Evolutionary conservation across 306 rosid species (phyloP), one percentile per base, ranked within the genome.

Genomic region (Cyamopsis tetragonoloba): DNA sequence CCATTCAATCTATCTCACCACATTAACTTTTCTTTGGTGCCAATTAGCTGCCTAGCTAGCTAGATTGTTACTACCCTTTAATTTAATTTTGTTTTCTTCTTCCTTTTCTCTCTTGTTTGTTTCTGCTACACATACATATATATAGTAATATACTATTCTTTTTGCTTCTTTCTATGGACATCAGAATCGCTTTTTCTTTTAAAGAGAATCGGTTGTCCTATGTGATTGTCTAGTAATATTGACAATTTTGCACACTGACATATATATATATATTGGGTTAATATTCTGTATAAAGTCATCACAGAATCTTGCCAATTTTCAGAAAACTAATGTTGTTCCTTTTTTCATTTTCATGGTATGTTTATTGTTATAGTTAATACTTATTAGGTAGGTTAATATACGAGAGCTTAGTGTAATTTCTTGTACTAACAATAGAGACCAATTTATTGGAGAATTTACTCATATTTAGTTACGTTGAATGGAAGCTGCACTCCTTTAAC

Each of bases 211-310:
- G 12, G 2, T 3, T 44, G 74, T 64, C 83, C 42, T 70, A 12
- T 42, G 49, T 75, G 69, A 26, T 80, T 80, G 78, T 75, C 74
- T 49, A 54, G n/a, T 19, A 27, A 58, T 47, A 35, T 77, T 64
- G 26, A 35, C 67, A 61, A 18, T 60, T 59, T 79, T 49, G 7
- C 54, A 23, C 41, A 15, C 43, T 38, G 35, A 55, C 66, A 46
- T n/a, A n/a, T n/a, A n/a, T n/a, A n/a, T n/a, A n/a, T n/a, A n/a
- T n/a, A n/a, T 22, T 11, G 18, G 37, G 24, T 19, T 64, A n/a
- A n/a, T n/a, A 60, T 57, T 56, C 60, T 53, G 62, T 39, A 22
- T 31, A 47, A 71, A 48, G 54, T 22, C 35, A 31, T 51, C 44
- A 24, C 39, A 42, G 5, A 15, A 39, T 41, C 31, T n/a, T 17